Conservation (phyloP, 192 early-diverging fungal species). For the Backusella westeae region DNA sequence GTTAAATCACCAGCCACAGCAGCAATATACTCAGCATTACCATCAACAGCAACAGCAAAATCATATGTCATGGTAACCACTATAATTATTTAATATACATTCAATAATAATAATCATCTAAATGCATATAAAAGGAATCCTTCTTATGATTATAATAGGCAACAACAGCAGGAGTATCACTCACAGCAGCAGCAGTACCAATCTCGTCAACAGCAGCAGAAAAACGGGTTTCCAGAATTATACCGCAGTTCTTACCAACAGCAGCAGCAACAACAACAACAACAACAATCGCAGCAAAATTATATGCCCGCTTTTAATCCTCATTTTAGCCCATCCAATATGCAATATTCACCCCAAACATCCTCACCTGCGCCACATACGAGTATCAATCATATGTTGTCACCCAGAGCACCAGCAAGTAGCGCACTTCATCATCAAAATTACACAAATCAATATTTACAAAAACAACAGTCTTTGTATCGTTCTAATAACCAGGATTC, state of each 20-base stretch:
- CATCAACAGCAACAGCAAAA: background rate
- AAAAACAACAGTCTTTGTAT: background rate
- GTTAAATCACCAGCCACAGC: background rate
- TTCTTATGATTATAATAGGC: background rate
- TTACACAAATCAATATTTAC: background rate
- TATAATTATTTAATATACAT: background rate
- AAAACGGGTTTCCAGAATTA: background rate
- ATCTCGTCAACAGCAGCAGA: background rate
- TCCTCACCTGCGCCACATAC: constrained; percentile 2
- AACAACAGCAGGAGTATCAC: background rate
- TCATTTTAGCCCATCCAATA: background rate
- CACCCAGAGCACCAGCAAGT: constrained; percentile 13
- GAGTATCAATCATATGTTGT: constrained; percentile 25
- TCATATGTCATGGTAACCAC: constrained; percentile 8
- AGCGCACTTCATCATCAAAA: constrained; percentile 8
- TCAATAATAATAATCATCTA: background rate
- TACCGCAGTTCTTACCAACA: background rate
- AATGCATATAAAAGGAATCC: background rate
- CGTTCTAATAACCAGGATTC: constrained; percentile 1
- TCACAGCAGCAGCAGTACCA: constrained; percentile 1
- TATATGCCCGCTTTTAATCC: constrained; percentile 9
- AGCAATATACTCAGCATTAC: background rate
- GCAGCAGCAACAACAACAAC: background rate
- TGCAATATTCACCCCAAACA: background rate
- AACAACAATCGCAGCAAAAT: background rate